Base-by-base conservation (phyloP, 2,329 filamentous ascomycete genomes). In the Pseudogymnoascus sp. region DNA sequence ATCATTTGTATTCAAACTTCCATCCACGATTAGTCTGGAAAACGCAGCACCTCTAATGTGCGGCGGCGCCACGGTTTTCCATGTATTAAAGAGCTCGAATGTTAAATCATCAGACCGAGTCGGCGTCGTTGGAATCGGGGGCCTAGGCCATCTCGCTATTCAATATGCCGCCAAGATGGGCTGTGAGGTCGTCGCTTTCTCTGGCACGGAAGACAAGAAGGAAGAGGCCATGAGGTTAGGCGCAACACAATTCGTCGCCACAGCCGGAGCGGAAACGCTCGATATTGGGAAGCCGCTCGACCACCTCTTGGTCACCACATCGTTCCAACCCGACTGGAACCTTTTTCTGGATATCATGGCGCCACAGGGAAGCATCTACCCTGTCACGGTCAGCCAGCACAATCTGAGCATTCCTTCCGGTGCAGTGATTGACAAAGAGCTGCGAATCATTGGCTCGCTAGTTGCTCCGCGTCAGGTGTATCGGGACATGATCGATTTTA, bases 91-190 rank as follows among this genome's bases (percentile, higher is more conserved):
- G 36, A 66, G 66, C n/a, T 78, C 76, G 67, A 78, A 75, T 11
- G 65, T 63, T 4, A 71, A 70, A 58, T 62, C 68, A 23, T 66
- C 65, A 4, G 68, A 72, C 42, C 66, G 69, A 41, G 70, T 76
- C 42, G 75, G 73, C 7, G 67, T 76, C 58, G 76, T 88, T 19
- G 85, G 83, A 60, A 75, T 87, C 55, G 80, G 87, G 49, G 85
- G 85, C 30, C 75, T 87, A 2, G 84, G 84, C 1, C 84, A 87
- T 69, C 72, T 87, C 41, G 84, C 84, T 5, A 84, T 87, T 62
- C 82, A 86, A 67, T 87, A 84, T 67, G 84, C 84, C 0, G 74
- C 79, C 3, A 84, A 84, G 73, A 85, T 86, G 83, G 84, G 84
- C 9, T 84, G 79, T 69, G 75, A 82, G 33, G 81, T 86, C 14